A percentile compares a stretch with the other conserved stretches of the same genome.
Conservation (phyloP, 441 rosid species). For the Isatis lusitanica region DNA sequence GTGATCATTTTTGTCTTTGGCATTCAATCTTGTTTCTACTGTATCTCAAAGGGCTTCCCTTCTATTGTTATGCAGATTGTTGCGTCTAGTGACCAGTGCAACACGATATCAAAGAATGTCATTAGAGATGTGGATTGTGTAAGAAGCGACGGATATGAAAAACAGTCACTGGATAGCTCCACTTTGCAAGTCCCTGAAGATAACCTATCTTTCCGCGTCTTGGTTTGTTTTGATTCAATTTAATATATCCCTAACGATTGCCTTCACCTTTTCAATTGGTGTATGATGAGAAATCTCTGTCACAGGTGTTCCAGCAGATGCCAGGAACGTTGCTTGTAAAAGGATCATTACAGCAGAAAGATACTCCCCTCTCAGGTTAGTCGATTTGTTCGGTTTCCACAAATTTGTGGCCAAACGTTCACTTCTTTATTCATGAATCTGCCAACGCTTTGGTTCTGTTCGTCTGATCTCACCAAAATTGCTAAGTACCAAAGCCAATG, state of each 20-base stretch:
- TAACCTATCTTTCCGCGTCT: slow-evolving; percentile 49
- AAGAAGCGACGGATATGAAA: slow-evolving; percentile 26
- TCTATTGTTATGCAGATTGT: slow-evolving; percentile 51
- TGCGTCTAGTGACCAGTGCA: slow-evolving; percentile 58
- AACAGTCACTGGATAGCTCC: slow-evolving; percentile 33
- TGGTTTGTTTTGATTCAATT: slow-evolving; percentile 41
- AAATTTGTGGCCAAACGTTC: background rate
- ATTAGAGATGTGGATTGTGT: slow-evolving; percentile 32
- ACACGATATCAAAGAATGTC: slow-evolving; percentile 46
- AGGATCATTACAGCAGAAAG: slow-evolving; percentile 65
- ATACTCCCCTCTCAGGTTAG: slow-evolving; percentile 56
- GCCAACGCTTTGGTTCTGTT: background rate
- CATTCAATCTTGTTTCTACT: slow-evolving; percentile 10
- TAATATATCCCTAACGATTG: background rate
- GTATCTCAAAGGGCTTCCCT: slow-evolving; percentile 26
- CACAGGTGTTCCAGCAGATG: slow-evolving; percentile 78
- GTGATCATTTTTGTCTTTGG: background rate
- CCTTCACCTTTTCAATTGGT: background rate
- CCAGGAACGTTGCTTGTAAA: slow-evolving; percentile 79
- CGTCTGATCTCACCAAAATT: background rate
- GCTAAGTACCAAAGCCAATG: background rate
- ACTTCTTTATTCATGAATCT: slow-evolving; percentile 6
- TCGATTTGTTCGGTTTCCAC: slow-evolving; percentile 9
- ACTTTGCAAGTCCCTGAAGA: slow-evolving; percentile 34
- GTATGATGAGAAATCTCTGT: slow-evolving; percentile 10